Evolutionary conservation across 106 monocot species (phyloP), one percentile per base, ranked within the genome.

Genomic region (Dendrobium catenatum): DNA sequence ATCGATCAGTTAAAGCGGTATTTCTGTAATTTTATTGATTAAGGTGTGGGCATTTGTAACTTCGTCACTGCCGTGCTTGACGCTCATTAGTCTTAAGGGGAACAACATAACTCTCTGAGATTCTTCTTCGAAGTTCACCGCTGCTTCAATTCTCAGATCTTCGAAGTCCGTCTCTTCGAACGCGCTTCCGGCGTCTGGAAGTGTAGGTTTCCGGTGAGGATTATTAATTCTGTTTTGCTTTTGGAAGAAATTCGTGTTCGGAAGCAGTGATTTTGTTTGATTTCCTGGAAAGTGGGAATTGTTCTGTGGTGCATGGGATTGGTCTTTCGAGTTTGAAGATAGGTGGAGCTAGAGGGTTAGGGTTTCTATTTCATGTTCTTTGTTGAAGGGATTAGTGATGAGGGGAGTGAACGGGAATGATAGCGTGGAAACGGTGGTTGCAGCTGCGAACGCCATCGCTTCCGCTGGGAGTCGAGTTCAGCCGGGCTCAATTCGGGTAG

Each of bases 401-500:
- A 86, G 79, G 17, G 77, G 88, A n/a, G 79, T 58, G 72, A 85
- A 79, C 68, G 81, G 70, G 49, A 82, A 83, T 77, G 84, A 80
- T 77, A 89, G 88, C 84, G 86, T 86, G 59, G 92, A 92, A 46
- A 86, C 86, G 37, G 89, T 92, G 81, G 89, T 88, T 81, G 92
- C 92, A 9, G 89, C 92, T 13, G 89, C 92, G 31, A 86, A 67
- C 46, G 92, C 92, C 31, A 88, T 92, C 43, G 76, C 80, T 29
- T 81, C 86, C 0, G 86, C 86, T 0, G 89, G 86, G 80, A 82
- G 84, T 76, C 87, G 92, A 46, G 85, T 89, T 17, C 88, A 86
- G 82, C 92, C 88, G 49, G 76, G 84, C 75, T 79, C 88, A 0
- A 89, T 79, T 72, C 85, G 79, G 89, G 92, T 89, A 54, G 17